Base-by-base conservation (phyloP, 208 protist genomes). In the Trypanosomatidae sp. region DNA sequence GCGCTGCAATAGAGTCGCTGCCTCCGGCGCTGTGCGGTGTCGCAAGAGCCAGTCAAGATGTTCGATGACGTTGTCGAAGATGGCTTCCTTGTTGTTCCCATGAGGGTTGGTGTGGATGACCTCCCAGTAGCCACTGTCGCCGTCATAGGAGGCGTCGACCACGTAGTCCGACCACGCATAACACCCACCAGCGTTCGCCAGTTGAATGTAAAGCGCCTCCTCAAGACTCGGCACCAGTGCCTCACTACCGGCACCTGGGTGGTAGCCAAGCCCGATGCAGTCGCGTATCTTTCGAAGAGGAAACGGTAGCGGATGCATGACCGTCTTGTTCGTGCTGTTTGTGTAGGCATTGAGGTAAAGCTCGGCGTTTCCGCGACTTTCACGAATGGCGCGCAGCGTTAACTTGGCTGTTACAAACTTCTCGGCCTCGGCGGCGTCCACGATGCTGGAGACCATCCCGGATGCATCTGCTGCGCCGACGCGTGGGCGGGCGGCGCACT, bases 91-190 rank as follows among this genome's bases (percentile, higher is more conserved):
- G 72, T 88, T 88, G 47, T 88, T 81, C 17, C 77, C 86, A 49
- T 79, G 78, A 1, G 85, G 85, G 50, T 84, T 67, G 36, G 86
- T 62, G 58, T 84, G 80, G 25, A 89, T 56, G 43, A 96, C 79
- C 43, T 86, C 84, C 89, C 91, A 96, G 33, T 79, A 73, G 8
- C 91, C 91, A 22, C 67, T 67, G 17, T 68, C 64, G 17, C 81
- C 81, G 60, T 91, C 77, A 79, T 91, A 96, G 67, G 67, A 81
- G 19, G 77, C 91, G 53, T 89, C 81, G 13, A 94, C 89, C 41
- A 88, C 77, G 66, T 92, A 92, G 79, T 96, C 89, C 7, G 89
- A 94, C 91, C 91, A 96, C 50, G 80, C 91, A 65, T 82, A 92
- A 60, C 82, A 89, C 28, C 91, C 91, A 2, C 91, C 91, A 19